Evolutionary conservation across 2,329 filamentous ascomycete species (phyloP).

Genomic region (Blumeriella jaapii): DNA sequence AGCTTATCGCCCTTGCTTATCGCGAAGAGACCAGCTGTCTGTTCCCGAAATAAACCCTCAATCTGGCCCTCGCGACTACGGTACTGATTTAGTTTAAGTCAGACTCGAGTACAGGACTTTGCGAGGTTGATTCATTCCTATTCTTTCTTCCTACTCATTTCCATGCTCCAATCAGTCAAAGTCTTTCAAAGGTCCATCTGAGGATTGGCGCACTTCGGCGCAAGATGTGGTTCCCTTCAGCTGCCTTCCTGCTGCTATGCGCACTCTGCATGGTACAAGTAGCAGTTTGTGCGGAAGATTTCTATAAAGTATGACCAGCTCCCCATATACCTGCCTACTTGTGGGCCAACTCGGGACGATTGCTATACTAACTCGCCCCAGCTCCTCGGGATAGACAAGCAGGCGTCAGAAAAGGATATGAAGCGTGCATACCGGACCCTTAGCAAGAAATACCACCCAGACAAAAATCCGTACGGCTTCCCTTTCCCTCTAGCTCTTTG

Average conservation of each 20-base stretch:
- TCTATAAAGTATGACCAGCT: conserved; percentile 68
- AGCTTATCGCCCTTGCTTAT: too few relatives aligned
- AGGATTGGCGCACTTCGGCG: conserved; percentile 16
- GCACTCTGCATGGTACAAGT: conserved; percentile 42
- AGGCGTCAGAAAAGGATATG: conserved; percentile 75
- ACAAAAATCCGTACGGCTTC: conserved; percentile 84
- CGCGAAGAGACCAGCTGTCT: too few relatives aligned
- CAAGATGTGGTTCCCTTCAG: conserved; percentile 40
- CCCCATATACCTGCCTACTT: too few relatives aligned
- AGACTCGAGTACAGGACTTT: too few relatives aligned
- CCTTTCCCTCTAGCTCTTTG: neutral
- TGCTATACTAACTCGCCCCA: conserved; percentile 29
- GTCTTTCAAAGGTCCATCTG: conserved; percentile 6
- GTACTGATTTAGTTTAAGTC: too few relatives aligned
- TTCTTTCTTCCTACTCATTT: conserved; percentile 12
- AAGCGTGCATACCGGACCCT: conserved; percentile 87
- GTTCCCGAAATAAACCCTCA: too few relatives aligned
- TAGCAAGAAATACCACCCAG: conserved; percentile 92
- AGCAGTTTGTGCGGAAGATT: conserved; percentile 54
- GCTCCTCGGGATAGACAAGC: conserved; percentile 68
- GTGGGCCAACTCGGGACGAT: too few relatives aligned
- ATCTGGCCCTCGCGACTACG: too few relatives aligned
- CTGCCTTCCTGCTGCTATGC: conserved; percentile 40
- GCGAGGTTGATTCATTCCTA: too few relatives aligned
- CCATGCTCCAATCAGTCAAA: conserved; percentile 7